These are phyloP conservation scores for Chrysopogon serrulatus DNA, from an alignment of 176 grass and related monocot genomes.

Conservation along the genomic window DNA sequence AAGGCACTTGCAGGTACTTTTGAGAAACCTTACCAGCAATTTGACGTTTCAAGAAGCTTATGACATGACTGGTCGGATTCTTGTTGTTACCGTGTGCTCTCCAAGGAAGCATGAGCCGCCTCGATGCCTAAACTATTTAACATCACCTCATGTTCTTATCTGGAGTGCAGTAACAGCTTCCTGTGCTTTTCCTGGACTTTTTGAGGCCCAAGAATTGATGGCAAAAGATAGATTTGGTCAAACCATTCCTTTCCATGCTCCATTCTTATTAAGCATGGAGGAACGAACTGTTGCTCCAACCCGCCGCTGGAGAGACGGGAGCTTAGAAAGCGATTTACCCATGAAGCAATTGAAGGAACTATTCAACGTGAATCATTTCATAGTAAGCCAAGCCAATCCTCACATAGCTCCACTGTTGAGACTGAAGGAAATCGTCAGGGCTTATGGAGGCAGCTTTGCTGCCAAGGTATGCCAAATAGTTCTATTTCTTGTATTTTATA, in stretches of 20 bases:
- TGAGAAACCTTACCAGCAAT: conserved; percentile 86
- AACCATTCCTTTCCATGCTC: conserved; percentile 82
- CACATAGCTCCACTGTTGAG: conserved; percentile 85
- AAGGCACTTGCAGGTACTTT: conserved; percentile 61
- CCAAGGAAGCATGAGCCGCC: conserved; percentile 87
- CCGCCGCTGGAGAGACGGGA: conserved; percentile 85
- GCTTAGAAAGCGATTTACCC: conserved; percentile 91
- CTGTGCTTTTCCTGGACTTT: conserved; percentile 90
- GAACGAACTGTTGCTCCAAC: conserved; percentile 40
- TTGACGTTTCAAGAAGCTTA: conserved; percentile 99
- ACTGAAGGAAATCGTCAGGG: conserved; percentile 72
- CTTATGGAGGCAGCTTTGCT: conserved; percentile 82
- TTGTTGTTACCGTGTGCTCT: conserved; percentile 86
- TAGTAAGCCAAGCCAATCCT: conserved; percentile 94
- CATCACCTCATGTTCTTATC: conserved; percentile 89
- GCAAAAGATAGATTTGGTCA: conserved; percentile 92
- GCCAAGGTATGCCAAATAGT: conserved; percentile 62
- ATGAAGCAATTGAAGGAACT: conserved; percentile 85
- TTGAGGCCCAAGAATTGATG: conserved; percentile 96
- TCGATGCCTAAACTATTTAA: conserved; percentile 91
- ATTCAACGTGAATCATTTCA: conserved; percentile 95
- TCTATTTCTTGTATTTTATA: neutral
- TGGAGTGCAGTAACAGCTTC: conserved; percentile 96
- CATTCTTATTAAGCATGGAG: conserved; percentile 50
- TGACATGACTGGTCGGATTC: conserved; percentile 82